Conservation (phyloP, 371 early-diverging fungal species). For the Mortierella polycephala region DNA sequence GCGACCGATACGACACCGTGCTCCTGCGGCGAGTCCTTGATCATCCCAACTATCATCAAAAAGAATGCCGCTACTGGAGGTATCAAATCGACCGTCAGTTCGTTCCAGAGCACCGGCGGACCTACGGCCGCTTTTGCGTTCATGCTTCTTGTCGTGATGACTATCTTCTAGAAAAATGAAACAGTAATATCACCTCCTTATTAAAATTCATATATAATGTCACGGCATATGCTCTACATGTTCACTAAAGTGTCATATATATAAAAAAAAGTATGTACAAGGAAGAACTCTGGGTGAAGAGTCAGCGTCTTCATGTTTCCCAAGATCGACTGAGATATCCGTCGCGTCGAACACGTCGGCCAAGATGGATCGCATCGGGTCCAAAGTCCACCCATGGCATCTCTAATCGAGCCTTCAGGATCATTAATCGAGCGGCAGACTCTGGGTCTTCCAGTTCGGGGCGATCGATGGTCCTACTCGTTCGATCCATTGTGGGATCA, state of each 20-base stretch:
- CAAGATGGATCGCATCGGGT: conserved; percentile 34
- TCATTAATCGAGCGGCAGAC: conserved; percentile 7
- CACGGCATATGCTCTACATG: neutral
- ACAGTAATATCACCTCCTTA: neutral
- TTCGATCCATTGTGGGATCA: neutral
- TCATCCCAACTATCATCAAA: conserved; percentile 17
- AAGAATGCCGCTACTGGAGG: conserved; percentile 11
- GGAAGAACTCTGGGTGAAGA: no score
- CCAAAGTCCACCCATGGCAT: conserved; percentile 47
- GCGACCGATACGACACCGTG: conserved; percentile 20
- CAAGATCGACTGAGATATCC: conserved; percentile 10
- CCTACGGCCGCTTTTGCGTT: conserved; percentile 28
- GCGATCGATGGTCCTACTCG: neutral
- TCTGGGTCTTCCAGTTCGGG: conserved; percentile 1
- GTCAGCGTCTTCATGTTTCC: conserved; percentile 9
- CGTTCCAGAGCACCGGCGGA: conserved; percentile 34
- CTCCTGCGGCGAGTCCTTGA: conserved; percentile 21
- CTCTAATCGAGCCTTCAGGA: conserved; percentile 23
- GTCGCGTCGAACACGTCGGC: conserved; percentile 10
- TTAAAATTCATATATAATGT: neutral
- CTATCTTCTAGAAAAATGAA: conserved; percentile 20
- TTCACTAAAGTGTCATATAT: neutral
- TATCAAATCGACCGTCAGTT: conserved; percentile 21
- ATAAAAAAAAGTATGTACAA: neutral
- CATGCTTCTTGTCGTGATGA: conserved; percentile 31